Conservation (phyloP, 345 rosid genomes). For the Arabis alpina region DNA sequence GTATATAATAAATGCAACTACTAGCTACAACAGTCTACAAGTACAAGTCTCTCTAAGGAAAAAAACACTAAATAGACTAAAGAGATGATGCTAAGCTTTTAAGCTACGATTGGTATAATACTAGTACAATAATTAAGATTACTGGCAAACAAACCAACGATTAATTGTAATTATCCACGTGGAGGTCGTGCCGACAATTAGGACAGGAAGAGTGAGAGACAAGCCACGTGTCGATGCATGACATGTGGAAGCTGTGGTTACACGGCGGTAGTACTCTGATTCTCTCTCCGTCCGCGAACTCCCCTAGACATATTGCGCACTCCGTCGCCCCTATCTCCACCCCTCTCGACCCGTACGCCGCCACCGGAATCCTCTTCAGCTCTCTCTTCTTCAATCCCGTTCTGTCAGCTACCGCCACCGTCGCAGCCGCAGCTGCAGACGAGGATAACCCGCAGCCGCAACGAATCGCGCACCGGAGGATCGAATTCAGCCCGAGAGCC, state of each 20-base stretch:
- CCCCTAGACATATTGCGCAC: constrained; percentile 67
- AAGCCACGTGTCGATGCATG: constrained; percentile 68
- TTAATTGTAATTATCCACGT: constrained; percentile 10
- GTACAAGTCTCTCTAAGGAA: no score
- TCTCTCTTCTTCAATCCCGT: constrained; percentile 61
- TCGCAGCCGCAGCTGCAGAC: constrained; percentile 27
- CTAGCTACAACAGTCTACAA: no score
- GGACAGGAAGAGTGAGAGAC: constrained; percentile 67
- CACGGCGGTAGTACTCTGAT: constrained; percentile 63
- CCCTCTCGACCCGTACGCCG: constrained; percentile 48
- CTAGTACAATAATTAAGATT: background rate
- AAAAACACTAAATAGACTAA: no score
- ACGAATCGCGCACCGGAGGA: constrained; percentile 65
- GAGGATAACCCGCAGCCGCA: constrained; percentile 56
- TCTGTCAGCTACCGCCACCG: constrained; percentile 45
- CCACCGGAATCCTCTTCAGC: constrained; percentile 61
- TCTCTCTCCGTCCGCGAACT: constrained; percentile 56
- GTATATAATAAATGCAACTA: no score
- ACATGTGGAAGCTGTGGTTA: constrained; percentile 61
- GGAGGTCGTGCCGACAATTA: constrained; percentile 52
- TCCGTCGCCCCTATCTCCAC: constrained; percentile 47
- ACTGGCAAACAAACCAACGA: constrained; percentile 1
- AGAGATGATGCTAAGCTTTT: no score
- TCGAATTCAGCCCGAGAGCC: constrained; percentile 66
- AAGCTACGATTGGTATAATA: no score